Conservation (phyloP, 352 stramenopile species). For the Phytophthora fragariaefolia region DNA sequence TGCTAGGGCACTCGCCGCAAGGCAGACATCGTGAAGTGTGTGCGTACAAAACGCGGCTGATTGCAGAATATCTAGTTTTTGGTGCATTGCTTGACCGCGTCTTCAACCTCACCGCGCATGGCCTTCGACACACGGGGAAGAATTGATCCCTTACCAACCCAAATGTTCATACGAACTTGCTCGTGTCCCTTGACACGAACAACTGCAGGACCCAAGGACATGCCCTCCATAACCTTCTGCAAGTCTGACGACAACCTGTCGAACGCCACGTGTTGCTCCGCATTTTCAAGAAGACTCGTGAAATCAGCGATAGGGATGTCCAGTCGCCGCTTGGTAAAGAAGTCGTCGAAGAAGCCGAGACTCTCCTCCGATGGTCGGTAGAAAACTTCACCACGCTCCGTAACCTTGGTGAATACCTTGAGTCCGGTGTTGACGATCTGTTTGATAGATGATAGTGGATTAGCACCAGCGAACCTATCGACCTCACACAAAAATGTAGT, state of each 20-base stretch:
- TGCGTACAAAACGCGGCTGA: conserved; percentile 5
- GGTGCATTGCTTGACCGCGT: conserved; percentile 43
- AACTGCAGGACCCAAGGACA: conserved; percentile 66
- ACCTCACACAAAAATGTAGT: not conserved
- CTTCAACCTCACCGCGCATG: conserved; percentile 61
- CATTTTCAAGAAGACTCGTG: conserved; percentile 46
- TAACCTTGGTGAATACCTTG: conserved; percentile 89
- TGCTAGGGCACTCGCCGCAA: conserved; percentile 24
- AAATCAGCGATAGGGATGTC: conserved; percentile 53
- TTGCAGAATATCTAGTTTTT: conserved; percentile 18
- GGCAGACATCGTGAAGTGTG: conserved; percentile 8
- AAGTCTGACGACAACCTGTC: conserved; percentile 44
- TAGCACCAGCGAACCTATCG: not conserved
- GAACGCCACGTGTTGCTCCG: conserved; percentile 66
- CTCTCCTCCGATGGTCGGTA: conserved; percentile 91
- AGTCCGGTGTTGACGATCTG: conserved; percentile 94
- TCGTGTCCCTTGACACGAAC: conserved; percentile 49
- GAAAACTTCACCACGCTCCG: conserved; percentile 65
- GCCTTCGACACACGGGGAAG: conserved; percentile 81
- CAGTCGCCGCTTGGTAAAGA: conserved; percentile 86
- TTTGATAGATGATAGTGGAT: conserved; percentile 1
- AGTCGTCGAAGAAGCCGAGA: conserved; percentile 84
- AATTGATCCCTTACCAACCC: conserved; percentile 73
- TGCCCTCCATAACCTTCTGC: conserved; percentile 39
- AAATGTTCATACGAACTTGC: conserved; percentile 76